Conservation (phyloP, 139 green algal genomes). For the Eudorina sp. region DNA sequence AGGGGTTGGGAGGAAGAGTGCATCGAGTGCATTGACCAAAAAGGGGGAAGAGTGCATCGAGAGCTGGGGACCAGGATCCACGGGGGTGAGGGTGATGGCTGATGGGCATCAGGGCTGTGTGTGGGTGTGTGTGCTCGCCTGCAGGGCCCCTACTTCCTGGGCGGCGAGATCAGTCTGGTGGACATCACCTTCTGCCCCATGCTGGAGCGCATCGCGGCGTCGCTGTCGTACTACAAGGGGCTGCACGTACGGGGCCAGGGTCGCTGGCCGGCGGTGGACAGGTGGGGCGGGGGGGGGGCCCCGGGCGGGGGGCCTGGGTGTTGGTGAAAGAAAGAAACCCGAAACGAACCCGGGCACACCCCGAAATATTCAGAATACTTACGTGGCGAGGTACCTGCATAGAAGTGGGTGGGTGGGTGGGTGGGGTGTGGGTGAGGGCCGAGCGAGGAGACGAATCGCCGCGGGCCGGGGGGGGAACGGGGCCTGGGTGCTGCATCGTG, state of each 20-base stretch:
- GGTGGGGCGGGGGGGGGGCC: not conserved
- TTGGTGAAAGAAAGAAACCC: too few relatives aligned
- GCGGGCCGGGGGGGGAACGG: too few relatives aligned
- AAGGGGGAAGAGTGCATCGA: not conserved
- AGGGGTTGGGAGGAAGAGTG: too few relatives aligned
- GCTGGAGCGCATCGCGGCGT: constrained; percentile 90
- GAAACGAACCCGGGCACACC: too few relatives aligned
- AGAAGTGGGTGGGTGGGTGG: too few relatives aligned
- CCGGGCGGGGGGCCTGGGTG: not conserved
- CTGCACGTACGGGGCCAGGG: constrained; percentile 73
- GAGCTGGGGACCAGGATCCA: not conserved
- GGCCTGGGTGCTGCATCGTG: too few relatives aligned
- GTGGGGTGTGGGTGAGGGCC: too few relatives aligned
- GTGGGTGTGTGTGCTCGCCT: too few relatives aligned
- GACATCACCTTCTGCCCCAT: constrained; percentile 93
- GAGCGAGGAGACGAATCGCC: too few relatives aligned
- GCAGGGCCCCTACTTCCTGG: constrained; percentile 93
- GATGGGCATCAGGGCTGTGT: not conserved
- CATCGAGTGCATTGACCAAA: too few relatives aligned
- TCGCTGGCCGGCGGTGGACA: constrained; percentile 59
- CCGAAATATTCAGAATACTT: too few relatives aligned
- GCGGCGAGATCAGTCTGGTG: constrained; percentile 78
- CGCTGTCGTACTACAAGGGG: constrained; percentile 94
- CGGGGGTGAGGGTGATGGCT: not conserved
- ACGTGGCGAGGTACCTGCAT: too few relatives aligned